Base-by-base conservation (phyloP, 2,329 filamentous ascomycete genomes). In the Aspergillus melleus region DNA sequence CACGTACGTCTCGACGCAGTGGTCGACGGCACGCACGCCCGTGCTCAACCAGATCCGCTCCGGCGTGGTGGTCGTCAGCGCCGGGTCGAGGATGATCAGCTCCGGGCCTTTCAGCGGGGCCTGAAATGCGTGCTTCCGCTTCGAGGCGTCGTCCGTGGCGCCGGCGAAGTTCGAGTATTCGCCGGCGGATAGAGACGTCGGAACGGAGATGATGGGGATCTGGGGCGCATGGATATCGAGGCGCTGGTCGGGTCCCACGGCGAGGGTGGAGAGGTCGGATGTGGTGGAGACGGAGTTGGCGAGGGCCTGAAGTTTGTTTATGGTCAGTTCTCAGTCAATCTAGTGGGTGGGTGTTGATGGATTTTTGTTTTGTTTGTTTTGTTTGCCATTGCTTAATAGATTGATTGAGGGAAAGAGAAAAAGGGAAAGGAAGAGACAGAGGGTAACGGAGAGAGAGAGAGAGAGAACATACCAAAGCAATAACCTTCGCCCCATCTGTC, bases 61-160 rank as follows among this genome's bases (percentile, higher is more conserved):
- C 82, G 12, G 86, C 77, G 61, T 84, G 83, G 66, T 86, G 83
- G 64, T 86, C 81, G 3, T 86, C 76, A 3, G 80, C 78, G 77
- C 73, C 2, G 85, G 82, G 58, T 87, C 85, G 2, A 86, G 79
- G 42, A 88, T 82, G 5, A 87, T 76, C 3, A 88, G 76, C 4
- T 79, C 70, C 0, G 84, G 79, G 0, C 81, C 79, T 30, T 77
- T 75, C 4, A 72, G 68, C 0, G 79, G 75, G 10, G 65, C 52
- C 30, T 69, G 64, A 58, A 79, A 80, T 54, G 68, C 70, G 58
- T 74, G 73, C 59, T 78, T 77, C 9, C 68, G 72, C 22, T 67
- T 66, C 2, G 75, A 75, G 19, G 52, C 54, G 61, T 77, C 74
- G 36, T 77, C 61, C 0, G 76, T 78, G 6, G 70, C 75, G 36